A percentile compares a stretch with the other conserved stretches of the same genome.
Conservation (phyloP, 2,329 filamentous ascomycete genomes). For the Camptophora hylomeconis region DNA sequence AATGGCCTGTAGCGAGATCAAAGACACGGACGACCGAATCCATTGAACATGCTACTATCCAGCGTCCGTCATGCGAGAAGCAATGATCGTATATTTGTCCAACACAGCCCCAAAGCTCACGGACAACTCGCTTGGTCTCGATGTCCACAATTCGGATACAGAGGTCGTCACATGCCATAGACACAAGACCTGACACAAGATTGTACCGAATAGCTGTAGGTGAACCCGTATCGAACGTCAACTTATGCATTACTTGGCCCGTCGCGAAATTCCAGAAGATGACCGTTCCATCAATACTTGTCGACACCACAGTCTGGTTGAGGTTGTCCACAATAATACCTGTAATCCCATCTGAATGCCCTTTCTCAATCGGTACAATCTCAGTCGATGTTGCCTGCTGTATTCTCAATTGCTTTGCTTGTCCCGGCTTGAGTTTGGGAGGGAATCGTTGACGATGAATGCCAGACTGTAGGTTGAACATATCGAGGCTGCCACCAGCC, state of each 20-base stretch:
- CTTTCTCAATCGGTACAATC: constrained; percentile 44
- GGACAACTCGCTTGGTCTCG: constrained; percentile 76
- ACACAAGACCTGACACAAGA: constrained; percentile 68
- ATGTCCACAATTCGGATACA: constrained; percentile 83
- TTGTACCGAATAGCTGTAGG: constrained; percentile 72
- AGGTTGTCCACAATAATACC: constrained; percentile 81
- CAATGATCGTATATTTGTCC: constrained; percentile 65
- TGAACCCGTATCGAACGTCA: constrained; percentile 71
- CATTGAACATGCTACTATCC: constrained; percentile 79
- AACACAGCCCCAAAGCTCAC: constrained; percentile 78
- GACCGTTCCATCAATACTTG: constrained; percentile 77
- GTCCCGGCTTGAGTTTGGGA: constrained; percentile 59
- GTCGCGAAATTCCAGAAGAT: constrained; percentile 98
- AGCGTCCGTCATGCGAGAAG: constrained; percentile 87
- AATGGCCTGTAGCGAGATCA: constrained; percentile 89
- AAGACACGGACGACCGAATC: constrained; percentile 74
- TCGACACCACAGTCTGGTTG: constrained; percentile 75
- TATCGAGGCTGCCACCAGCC: constrained; percentile 68
- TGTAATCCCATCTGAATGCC: constrained; percentile 70
- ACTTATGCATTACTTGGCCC: constrained; percentile 63
- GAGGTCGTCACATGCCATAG: constrained; percentile 77
- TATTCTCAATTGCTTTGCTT: constrained; percentile 62
- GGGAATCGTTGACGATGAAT: constrained; percentile 80
- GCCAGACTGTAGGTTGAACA: constrained; percentile 95
- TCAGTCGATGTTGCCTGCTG: constrained; percentile 40